These are phyloP conservation scores for Calonectria crousiana DNA, from an alignment of 2,329 filamentous ascomycete genomes.

Conservation along the genomic window DNA sequence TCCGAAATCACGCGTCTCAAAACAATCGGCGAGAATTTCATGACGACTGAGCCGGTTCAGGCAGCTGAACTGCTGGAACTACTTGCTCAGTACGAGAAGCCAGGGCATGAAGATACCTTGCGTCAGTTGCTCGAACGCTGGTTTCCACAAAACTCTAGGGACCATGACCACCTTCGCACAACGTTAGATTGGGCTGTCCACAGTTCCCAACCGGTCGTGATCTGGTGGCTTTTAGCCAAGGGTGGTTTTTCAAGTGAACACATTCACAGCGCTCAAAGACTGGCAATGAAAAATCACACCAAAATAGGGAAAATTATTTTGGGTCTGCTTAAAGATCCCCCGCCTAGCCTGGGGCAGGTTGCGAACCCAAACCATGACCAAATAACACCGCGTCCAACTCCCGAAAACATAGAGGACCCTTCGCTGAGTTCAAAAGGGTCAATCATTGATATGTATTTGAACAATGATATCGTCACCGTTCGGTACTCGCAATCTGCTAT, in stretches of 20 bases:
- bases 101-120: not conserved
- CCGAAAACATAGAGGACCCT: not conserved
- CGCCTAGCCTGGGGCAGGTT: not conserved
- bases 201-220: not conserved
- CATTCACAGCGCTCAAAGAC: not conserved
- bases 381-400: not conserved
- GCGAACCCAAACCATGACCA: not conserved
- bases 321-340: not conserved
- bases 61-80: not conserved
- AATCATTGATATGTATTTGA: not conserved
- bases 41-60: not conserved
- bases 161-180: not conserved
- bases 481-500: not conserved
- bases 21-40: not conserved
- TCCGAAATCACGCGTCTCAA: not conserved
- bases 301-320: not conserved
- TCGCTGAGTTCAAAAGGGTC: not conserved
- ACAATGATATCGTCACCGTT: not conserved
- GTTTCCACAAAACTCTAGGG: not conserved
- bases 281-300: not conserved
- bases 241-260: not conserved
- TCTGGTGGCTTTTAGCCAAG: not conserved
- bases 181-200: not conserved
- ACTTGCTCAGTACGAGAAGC: not conserved
- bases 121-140: not conserved